phyloP scores from a whole-genome alignment of 202 grass and related monocot genomes.

The Alloteropsis angusta region DNA sequence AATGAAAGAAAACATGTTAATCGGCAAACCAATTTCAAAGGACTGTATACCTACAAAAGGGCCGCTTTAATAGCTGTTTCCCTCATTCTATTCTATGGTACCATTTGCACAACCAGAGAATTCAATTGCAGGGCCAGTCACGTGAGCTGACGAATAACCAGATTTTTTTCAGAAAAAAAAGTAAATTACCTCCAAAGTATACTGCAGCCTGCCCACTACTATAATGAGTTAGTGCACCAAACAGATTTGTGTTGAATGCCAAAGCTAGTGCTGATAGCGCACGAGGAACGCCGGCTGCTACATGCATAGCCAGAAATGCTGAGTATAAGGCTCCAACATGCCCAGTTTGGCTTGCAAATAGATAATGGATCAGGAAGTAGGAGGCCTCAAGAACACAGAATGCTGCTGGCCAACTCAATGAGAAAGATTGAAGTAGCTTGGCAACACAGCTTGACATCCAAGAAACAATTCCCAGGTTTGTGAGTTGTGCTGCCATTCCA shows the following conservation, averaged over 20 bases:
- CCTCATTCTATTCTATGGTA: neutral
- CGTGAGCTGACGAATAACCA: neutral
- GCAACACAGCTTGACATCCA: slow-evolving; percentile 86
- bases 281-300: slow-evolving; percentile 72
- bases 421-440: slow-evolving; percentile 59
- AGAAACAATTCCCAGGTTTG: slow-evolving; percentile 74
- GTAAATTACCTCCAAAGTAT: slow-evolving; percentile 86
- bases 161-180: neutral
- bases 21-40: neutral
- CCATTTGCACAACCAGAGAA: neutral
- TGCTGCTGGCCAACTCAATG: slow-evolving; percentile 80
- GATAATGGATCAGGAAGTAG: slow-evolving; percentile 88
- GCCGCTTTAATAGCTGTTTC: neutral
- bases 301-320: slow-evolving; percentile 87
- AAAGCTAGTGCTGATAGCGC: slow-evolving; percentile 72
- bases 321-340: slow-evolving; percentile 90
- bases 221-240: slow-evolving; percentile 84
- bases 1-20: slow-evolving; percentile 33
- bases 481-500: slow-evolving; percentile 87
- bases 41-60: neutral
- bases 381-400: slow-evolving; percentile 75
- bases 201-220: slow-evolving; percentile 94
- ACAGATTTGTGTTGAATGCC: slow-evolving; percentile 86
- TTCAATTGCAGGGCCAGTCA: neutral
- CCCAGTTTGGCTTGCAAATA: slow-evolving; percentile 92